These are phyloP conservation scores for Phytophthora ramorum DNA, from an alignment of 352 stramenopile genomes.

Conservation along the genomic window DNA sequence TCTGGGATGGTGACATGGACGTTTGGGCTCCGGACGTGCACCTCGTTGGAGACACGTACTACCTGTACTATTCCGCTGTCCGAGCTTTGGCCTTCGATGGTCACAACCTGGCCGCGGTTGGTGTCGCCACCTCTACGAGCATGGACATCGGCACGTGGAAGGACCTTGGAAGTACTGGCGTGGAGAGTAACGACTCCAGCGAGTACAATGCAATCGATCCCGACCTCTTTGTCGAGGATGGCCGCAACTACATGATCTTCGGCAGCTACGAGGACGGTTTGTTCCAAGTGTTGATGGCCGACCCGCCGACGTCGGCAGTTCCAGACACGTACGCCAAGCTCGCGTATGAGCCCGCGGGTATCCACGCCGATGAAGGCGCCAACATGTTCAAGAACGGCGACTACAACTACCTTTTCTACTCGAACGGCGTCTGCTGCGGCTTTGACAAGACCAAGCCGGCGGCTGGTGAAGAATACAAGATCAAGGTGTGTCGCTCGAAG, in stretches of 20 bases:
- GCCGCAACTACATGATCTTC: conserved; percentile 31
- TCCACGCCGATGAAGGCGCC: conserved; percentile 26
- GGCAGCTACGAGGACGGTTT: conserved; percentile 30
- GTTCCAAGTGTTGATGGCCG: conserved; percentile 21
- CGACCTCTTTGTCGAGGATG: conserved; percentile 22
- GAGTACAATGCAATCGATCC: conserved; percentile 39
- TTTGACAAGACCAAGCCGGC: conserved; percentile 28
- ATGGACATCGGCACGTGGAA: conserved; percentile 36
- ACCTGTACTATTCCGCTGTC: conserved; percentile 36
- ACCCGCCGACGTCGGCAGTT: conserved; percentile 10
- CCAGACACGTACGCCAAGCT: conserved; percentile 26
- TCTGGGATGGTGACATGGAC: conserved; percentile 33
- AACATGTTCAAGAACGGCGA: conserved; percentile 34
- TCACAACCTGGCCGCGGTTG: conserved; percentile 28
- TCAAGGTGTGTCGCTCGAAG: conserved; percentile 38
- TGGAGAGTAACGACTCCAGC: conserved; percentile 26
- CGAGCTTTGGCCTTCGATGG: conserved; percentile 20
- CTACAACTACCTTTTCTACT: conserved; percentile 41
- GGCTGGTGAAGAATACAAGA: conserved; percentile 31
- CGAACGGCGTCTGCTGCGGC: conserved; percentile 31
- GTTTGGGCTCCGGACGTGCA: conserved; percentile 29
- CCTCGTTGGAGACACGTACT: conserved; percentile 34
- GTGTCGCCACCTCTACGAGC: conserved; percentile 21
- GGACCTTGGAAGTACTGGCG: conserved; percentile 20
- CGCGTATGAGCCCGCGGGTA: conserved; percentile 24